phyloP scores from a whole-genome alignment of 805 yeast genomes.

The Saccharomycopsis babjevae region DNA sequence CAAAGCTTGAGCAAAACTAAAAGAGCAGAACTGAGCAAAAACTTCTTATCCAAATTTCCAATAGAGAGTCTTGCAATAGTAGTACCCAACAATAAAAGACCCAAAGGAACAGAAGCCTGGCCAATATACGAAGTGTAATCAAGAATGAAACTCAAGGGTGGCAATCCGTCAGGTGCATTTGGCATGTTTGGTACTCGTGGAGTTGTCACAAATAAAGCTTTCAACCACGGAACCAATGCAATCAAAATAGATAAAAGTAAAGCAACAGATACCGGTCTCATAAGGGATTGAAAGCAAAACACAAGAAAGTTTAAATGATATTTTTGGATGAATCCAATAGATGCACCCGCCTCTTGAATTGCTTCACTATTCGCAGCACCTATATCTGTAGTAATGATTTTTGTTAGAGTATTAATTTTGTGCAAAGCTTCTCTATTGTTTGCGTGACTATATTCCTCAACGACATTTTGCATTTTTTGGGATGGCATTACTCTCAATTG shows the following conservation, averaged over 20 bases:
- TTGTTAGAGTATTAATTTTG: slow-evolving; percentile 7
- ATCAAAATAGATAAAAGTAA: slow-evolving; percentile 55
- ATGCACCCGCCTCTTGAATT: slow-evolving; percentile 13
- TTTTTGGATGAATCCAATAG: slow-evolving; percentile 14
- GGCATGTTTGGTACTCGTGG: slow-evolving; percentile 38
- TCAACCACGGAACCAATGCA: slow-evolving; percentile 82
- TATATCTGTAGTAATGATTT: slow-evolving; percentile 18
- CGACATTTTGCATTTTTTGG: slow-evolving; percentile 36
- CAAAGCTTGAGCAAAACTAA: slow-evolving; percentile 51
- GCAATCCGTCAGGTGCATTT: slow-evolving; percentile 74
- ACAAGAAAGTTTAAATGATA: slow-evolving; percentile 27
- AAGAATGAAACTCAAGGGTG: slow-evolving; percentile 78
- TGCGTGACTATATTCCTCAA: slow-evolving; percentile 34
- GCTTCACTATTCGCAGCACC: slow-evolving; percentile 17
- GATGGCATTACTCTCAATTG: slow-evolving; percentile 30
- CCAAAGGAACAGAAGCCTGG: slow-evolving; percentile 81
- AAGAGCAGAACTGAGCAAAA: slow-evolving; percentile 50
- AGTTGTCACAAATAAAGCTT: slow-evolving; percentile 53
- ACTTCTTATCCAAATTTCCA: slow-evolving; percentile 32
- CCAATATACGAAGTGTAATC: slow-evolving; percentile 76
- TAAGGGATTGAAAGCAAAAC: slow-evolving; percentile 38
- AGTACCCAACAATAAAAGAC: slow-evolving; percentile 74
- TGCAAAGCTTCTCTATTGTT: slow-evolving; percentile 5
- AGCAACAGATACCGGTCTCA: slow-evolving; percentile 63
- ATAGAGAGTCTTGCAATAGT: slow-evolving; percentile 71